phyloP scores from a whole-genome alignment of 176 grass and related monocot species.

The Tillandsia fasciculata region DNA sequence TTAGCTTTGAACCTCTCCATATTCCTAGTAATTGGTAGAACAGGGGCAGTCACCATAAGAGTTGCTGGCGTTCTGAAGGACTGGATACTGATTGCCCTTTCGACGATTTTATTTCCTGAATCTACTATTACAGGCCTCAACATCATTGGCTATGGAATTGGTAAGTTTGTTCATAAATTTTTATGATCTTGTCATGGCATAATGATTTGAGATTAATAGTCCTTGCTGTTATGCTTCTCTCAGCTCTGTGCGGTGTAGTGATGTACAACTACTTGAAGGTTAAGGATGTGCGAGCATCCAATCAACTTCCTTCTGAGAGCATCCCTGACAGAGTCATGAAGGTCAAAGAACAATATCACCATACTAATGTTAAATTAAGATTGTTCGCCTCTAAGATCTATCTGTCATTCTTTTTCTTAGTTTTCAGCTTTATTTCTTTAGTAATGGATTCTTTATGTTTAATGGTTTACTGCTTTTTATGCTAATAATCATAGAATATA shows the following conservation, averaged over 20 bases:
- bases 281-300: slow-evolving; percentile 65
- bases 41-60: slow-evolving; percentile 90
- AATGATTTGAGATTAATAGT: slow-evolving; percentile 4
- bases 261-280: slow-evolving; percentile 99
- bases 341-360: slow-evolving; percentile 18
- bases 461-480: not conserved
- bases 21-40: slow-evolving; percentile 99
- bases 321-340: slow-evolving; percentile 56
- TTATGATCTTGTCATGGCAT: slow-evolving; percentile 11
- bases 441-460: not conserved
- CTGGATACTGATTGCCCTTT: slow-evolving; percentile 98
- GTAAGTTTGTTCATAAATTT: slow-evolving; percentile 34
- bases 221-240: slow-evolving; percentile 20
- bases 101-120: slow-evolving; percentile 96
- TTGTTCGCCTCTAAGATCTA: not conserved
- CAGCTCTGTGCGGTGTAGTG: slow-evolving; percentile 90
- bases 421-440: not conserved
- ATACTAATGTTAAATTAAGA: not conserved
- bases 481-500: not conserved
- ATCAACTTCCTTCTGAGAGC: slow-evolving; percentile 48
- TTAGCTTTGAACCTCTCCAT: slow-evolving; percentile 98
- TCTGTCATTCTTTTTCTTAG: not conserved
- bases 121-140: slow-evolving; percentile 92
- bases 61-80: slow-evolving; percentile 99
- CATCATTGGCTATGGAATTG: slow-evolving; percentile 96